Percentiles rank a stretch among this genome's conserved stretches.
Conservation (phyloP, 2,329 filamentous ascomycete species). For the Thermothelomyces thermophilus region DNA sequence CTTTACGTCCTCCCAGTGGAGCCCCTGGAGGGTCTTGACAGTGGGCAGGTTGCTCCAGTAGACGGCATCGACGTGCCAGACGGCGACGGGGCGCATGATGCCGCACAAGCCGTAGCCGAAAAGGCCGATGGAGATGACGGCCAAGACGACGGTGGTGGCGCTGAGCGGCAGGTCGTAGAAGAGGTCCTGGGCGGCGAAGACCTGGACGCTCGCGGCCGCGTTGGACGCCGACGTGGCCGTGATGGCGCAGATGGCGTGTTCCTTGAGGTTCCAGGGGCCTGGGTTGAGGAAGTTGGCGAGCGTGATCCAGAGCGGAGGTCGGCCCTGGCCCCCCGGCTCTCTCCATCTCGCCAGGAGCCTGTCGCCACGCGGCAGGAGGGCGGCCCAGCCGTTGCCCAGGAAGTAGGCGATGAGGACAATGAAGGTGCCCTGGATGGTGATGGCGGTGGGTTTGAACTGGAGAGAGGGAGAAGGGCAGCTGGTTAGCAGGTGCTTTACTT, state of each 20-base stretch:
- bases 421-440: slow-evolving; percentile 46
- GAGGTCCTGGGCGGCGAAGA: slow-evolving; percentile 44
- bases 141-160: slow-evolving; percentile 41
- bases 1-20: slow-evolving; percentile 47
- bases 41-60: slow-evolving; percentile 49
- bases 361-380: slow-evolving; percentile 46
- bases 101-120: slow-evolving; percentile 51
- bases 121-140: slow-evolving; percentile 46
- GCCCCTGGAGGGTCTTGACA: slow-evolving; percentile 47
- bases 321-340: slow-evolving; percentile 34
- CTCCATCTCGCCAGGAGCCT: slow-evolving; percentile 42
- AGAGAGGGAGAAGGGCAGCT: background rate
- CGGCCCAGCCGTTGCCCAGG: slow-evolving; percentile 42
- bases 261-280: slow-evolving; percentile 48
- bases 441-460: slow-evolving; percentile 46
- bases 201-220: slow-evolving; percentile 34
- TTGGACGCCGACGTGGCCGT: slow-evolving; percentile 49
- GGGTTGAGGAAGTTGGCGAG: slow-evolving; percentile 42
- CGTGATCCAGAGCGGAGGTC: slow-evolving; percentile 36
- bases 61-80: slow-evolving; percentile 51
- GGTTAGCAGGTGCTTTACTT: too few relatives aligned
- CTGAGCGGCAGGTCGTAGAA: slow-evolving; percentile 45
- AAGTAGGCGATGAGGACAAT: slow-evolving; percentile 54
- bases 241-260: slow-evolving; percentile 48
- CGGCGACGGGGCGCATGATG: slow-evolving; percentile 45